Conservation (phyloP, 2,329 filamentous ascomycete genomes). For the Metarhizium humberi region DNA sequence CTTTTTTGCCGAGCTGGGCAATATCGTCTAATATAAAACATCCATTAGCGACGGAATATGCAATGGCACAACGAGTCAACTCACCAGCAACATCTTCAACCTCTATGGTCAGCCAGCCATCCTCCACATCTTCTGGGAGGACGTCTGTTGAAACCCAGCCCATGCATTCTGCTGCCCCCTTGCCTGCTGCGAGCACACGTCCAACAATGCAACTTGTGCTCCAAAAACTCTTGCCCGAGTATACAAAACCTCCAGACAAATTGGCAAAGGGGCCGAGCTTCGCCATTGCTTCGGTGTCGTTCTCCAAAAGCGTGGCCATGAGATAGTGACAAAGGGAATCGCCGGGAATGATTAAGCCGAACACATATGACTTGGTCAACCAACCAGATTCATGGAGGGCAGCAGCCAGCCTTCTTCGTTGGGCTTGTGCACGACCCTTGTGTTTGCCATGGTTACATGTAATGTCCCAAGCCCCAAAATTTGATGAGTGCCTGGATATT, state of each 20-base stretch:
- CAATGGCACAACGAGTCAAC: conserved; percentile 10
- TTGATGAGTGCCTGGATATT: conserved; percentile 31
- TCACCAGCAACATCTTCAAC: conserved; percentile 43
- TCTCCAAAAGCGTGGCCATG: conserved; percentile 57
- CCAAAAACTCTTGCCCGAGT: conserved; percentile 57
- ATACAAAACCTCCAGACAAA: conserved; percentile 55
- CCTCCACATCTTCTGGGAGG: conserved; percentile 37
- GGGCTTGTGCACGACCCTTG: conserved; percentile 25
- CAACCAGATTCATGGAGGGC: conserved; percentile 52
- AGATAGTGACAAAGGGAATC: conserved; percentile 54
- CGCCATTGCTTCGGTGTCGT: conserved; percentile 49
- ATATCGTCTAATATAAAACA: conserved; percentile 31
- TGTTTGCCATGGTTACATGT: conserved; percentile 20
- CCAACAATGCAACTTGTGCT: conserved; percentile 58
- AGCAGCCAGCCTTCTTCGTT: conserved; percentile 46
- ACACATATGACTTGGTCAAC: conserved; percentile 60
- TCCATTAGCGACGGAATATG: not conserved
- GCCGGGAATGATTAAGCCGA: conserved; percentile 55
- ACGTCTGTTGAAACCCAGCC: conserved; percentile 58
- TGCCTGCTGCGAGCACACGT: conserved; percentile 52
- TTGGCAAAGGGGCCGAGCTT: conserved; percentile 51
- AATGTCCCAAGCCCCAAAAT: conserved; percentile 34
- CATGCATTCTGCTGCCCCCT: conserved; percentile 55
- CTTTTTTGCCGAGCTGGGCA: conserved; percentile 41
- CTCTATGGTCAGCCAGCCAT: conserved; percentile 52